These are phyloP conservation scores for Verticillium isaacii DNA, from an alignment of 2,329 filamentous ascomycete genomes.

Conservation along the genomic window DNA sequence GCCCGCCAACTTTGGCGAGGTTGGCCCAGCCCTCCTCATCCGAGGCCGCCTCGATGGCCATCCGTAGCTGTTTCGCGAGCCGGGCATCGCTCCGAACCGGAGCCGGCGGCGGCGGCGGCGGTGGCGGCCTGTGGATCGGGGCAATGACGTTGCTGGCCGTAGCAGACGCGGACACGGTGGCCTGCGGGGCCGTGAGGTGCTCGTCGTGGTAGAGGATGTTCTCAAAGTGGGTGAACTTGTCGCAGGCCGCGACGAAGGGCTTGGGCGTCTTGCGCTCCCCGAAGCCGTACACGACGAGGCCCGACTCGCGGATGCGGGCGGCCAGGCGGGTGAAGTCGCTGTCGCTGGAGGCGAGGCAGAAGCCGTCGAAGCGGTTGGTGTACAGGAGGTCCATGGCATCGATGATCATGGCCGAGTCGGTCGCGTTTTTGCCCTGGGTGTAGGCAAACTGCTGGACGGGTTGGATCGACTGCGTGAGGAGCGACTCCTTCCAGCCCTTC, in stretches of 20 bases:
- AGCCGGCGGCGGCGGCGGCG: not conserved
- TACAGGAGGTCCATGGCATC: conserved; percentile 32
- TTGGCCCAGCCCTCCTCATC: conserved; percentile 22
- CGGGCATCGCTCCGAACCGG: not conserved
- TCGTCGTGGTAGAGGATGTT: conserved; percentile 7
- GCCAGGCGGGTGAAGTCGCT: conserved; percentile 30
- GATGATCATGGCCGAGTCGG: conserved; percentile 29
- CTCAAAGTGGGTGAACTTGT: conserved; percentile 25
- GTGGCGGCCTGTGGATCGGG: not conserved
- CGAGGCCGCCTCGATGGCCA: conserved; percentile 14
- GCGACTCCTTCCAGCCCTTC: conserved; percentile 22
- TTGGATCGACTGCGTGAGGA: conserved; percentile 21
- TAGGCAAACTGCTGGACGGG: conserved; percentile 31
- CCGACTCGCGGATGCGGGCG: conserved; percentile 25
- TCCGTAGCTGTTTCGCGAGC: not conserved
- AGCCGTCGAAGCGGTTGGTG: conserved; percentile 23
- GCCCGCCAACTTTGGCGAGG: conserved; percentile 18
- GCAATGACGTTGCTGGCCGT: not conserved
- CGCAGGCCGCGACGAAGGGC: conserved; percentile 25
- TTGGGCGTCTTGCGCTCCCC: conserved; percentile 25
- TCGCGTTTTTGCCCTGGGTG: conserved; percentile 28
- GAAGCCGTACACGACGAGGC: conserved; percentile 27
- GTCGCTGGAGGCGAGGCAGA: conserved; percentile 18
- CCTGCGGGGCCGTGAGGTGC: conserved; percentile 1
- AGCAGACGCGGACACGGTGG: not conserved